phyloP scores from a whole-genome alignment of 495 filamentous ascomycete species.

The Aspergillus ostianus region DNA sequence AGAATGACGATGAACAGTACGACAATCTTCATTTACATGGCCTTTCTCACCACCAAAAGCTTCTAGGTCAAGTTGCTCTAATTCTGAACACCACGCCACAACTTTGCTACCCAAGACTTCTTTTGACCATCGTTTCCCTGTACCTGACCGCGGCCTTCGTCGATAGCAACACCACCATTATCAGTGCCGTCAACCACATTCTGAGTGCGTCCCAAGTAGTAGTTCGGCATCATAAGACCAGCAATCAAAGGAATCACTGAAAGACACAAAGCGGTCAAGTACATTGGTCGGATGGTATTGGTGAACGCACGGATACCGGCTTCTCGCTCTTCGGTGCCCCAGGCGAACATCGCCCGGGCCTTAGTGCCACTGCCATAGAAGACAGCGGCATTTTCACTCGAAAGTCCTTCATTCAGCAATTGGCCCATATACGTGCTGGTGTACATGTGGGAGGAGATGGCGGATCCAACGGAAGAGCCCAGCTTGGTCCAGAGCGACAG shows the following conservation, averaged over 20 bases:
- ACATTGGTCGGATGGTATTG: slow-evolving; percentile 12
- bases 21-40: too few species aligned
- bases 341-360: slow-evolving; percentile 12
- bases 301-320: slow-evolving; percentile 15
- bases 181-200: slow-evolving; percentile 17
- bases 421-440: slow-evolving; percentile 11
- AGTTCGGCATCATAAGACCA: slow-evolving; percentile 14
- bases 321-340: slow-evolving; percentile 12
- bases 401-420: slow-evolving; percentile 10
- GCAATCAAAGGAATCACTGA: slow-evolving; percentile 14
- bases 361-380: slow-evolving; percentile 3
- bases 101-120: too few species aligned
- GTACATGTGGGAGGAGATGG: slow-evolving; percentile 4
- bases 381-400: slow-evolving; percentile 3
- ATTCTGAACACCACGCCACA: too few species aligned
- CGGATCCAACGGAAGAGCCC: slow-evolving; percentile 14
- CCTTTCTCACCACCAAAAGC: too few species aligned
- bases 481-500: slow-evolving; percentile 13
- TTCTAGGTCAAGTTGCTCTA: too few species aligned
- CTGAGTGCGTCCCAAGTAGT: slow-evolving; percentile 19
- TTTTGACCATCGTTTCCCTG: too few species aligned
- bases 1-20: too few species aligned
- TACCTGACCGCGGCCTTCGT: not conserved
- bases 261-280: slow-evolving; percentile 12
- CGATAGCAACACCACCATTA: slow-evolving; percentile 13